Evolutionary conservation across 352 stramenopile genomes (phyloP), one percentile per base, ranked within the genome.

Genomic region (Phytophthora chlamydospora): DNA sequence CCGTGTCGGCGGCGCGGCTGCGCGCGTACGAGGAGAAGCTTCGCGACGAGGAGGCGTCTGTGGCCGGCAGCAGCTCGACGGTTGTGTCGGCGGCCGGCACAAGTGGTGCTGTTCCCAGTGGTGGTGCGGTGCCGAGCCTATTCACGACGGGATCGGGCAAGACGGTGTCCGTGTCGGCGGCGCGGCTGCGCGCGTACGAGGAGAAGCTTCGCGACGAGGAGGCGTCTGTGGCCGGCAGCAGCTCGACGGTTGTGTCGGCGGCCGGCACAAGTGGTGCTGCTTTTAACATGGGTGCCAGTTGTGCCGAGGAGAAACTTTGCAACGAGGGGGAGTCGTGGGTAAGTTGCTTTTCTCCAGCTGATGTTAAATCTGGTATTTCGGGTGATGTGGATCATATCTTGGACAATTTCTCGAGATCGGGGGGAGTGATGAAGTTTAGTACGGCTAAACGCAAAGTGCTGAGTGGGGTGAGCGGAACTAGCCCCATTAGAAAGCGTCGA

Each of bases 61-160:
- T 39, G 33, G 17, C 14, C 4, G 34, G 29, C 14, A 12, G 6
- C 19, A 36, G 24, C n/a, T 29, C 8, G 31, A 11, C 24, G 9
- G 48, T 10, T 8, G 48, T 21, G 16, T 34, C 10, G 10, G n/a
- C 44, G n/a, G 35, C 1, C n/a, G 31, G 4, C 6, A 9, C 16
- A 13, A 8, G 2, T 39, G 44, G 10, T 12, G 13, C 14, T 51
- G 52, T 27, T 13, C 1, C 16, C 36, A 17, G 36, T 14, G 32
- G 14, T 36, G 8, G 44, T 19, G 36, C 24, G 34, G 48, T 71
- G 21, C 12, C 56, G 8, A 58, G 62, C 45, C 46, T 72, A 6
- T 81, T 78, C 48, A 51, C 71, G 47, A 78, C 73, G 1, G 62
- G 60, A 6, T 67, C 58, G 11, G 73, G 73, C 0, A 50, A 60